Evolutionary conservation across 192 early-diverging fungal genomes (phyloP), one percentile per base, ranked within the genome.

Genomic region (Entomortierella chlamydospora): DNA sequence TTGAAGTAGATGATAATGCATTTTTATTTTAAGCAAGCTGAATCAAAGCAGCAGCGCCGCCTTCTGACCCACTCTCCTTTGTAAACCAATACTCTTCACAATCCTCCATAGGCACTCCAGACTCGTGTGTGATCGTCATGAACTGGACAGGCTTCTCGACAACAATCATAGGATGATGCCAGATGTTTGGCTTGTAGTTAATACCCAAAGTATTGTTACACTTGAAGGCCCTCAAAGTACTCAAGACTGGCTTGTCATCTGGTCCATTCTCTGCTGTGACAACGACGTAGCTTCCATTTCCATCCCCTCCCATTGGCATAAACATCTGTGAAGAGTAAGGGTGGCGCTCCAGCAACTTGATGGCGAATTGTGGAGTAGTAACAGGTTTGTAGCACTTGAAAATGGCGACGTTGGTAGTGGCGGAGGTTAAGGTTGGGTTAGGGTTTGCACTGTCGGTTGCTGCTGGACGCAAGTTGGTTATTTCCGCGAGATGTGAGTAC

Each of bases 141-240:
- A 79, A 79, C 68, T 79, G 76, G 5, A 79, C 76, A 4, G 76
- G 76, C 68, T 70, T 79, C 52, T 79, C 76, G 29, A 79, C 49
- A 2, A 79, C 89, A 57, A 97, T 89, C 94, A 97, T 96, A n/a
- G 95, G 95, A 71, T 95, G 94, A 73, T 97, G 95, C 95, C 95
- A 97, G 42, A 91, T 87, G 69, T 92, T 93, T 22, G 89, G 87
- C 60, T 85, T 82, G 74, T 97, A 97, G 82, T 90, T 95, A 72
- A 97, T 89, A 1, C 93, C 95, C 82, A 95, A 88, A 0, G 84
- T 89, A 26, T 84, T 85, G 64, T 72, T 83, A 31, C 87, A 93
- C 25, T 90, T 76, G 79, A 97, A 96, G 7, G 93, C 93, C 20
- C 86, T 85, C 43, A 97, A 66, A 2, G 94, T 93, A 53, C 64